Conservation (phyloP, 805 yeast species). For the Zygoascus biomembranicola region DNA sequence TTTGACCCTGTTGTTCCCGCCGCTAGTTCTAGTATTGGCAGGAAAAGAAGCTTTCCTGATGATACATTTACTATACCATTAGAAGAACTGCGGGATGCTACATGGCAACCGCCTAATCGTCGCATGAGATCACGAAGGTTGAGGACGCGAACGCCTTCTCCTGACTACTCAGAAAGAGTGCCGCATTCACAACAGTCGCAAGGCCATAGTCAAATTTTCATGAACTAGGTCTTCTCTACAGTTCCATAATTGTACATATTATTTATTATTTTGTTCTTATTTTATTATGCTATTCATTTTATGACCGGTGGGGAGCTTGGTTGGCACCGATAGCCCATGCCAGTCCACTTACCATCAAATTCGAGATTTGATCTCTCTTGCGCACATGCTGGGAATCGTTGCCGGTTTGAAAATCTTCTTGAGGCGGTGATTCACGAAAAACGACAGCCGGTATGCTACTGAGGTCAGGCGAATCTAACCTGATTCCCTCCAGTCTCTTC, state of each 20-base stretch:
- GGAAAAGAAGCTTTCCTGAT: neutral
- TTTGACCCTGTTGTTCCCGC: neutral
- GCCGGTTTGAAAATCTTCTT: constrained; percentile 16
- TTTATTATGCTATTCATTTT: neutral
- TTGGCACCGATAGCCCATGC: constrained; percentile 60
- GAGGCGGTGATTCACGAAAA: neutral
- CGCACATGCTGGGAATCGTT: constrained; percentile 19
- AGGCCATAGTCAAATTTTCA: neutral
- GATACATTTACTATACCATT: neutral
- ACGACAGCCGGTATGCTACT: neutral
- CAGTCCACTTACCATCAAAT: constrained; percentile 44
- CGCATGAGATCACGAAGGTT: neutral
- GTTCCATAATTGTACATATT: neutral
- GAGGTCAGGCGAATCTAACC: neutral
- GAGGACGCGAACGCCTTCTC: neutral
- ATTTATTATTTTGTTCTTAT: neutral
- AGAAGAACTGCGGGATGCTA: neutral
- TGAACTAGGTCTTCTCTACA: neutral
- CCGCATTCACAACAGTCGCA: neutral
- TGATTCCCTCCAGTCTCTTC: constrained; percentile 25
- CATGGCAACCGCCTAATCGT: neutral
- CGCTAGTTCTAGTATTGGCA: neutral
- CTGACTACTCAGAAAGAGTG: neutral
- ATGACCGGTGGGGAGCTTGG: neutral
- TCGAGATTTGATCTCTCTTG: constrained; percentile 39